phyloP scores from a whole-genome alignment of 2,329 filamentous ascomycete genomes.

The Xylariaceae sp. region DNA sequence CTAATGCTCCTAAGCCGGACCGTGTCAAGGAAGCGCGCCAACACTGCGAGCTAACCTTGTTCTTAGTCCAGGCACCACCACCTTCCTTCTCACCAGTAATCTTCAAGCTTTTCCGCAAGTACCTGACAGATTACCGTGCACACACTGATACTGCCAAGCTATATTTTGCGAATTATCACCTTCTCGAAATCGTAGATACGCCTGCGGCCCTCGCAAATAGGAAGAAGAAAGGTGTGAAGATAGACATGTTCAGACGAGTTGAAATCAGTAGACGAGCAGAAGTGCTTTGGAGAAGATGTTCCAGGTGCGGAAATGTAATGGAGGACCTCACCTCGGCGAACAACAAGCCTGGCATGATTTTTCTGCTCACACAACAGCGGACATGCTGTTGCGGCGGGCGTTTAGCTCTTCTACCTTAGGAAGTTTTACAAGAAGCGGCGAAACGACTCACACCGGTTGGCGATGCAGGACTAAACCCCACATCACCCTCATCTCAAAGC shows the following conservation, averaged over 20 bases:
- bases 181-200: slow-evolving; percentile 70
- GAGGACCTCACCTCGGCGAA: slow-evolving; percentile 56
- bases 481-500: too few relatives aligned
- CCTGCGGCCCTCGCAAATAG: slow-evolving; percentile 51
- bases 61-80: slow-evolving; percentile 55
- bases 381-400: slow-evolving; percentile 61
- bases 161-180: slow-evolving; percentile 74
- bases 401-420: slow-evolving; percentile 52
- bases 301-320: slow-evolving; percentile 69
- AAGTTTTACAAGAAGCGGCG: not conserved
- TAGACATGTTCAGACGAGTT: slow-evolving; percentile 65
- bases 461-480: too few relatives aligned
- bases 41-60: slow-evolving; percentile 58
- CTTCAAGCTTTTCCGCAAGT: slow-evolving; percentile 67
- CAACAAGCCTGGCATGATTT: slow-evolving; percentile 56
- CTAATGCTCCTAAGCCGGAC: slow-evolving; percentile 44
- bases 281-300: slow-evolving; percentile 54
- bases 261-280: slow-evolving; percentile 55
- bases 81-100: slow-evolving; percentile 61
- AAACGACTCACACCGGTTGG: slow-evolving; percentile 23
- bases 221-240: slow-evolving; percentile 46
- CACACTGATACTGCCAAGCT: slow-evolving; percentile 70
- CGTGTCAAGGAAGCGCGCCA: slow-evolving; percentile 47
- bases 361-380: slow-evolving; percentile 60
- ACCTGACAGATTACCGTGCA: slow-evolving; percentile 62